Evolutionary conservation across 495 filamentous ascomycete species (phyloP).

Genomic region (Daldinia caldariorum): DNA sequence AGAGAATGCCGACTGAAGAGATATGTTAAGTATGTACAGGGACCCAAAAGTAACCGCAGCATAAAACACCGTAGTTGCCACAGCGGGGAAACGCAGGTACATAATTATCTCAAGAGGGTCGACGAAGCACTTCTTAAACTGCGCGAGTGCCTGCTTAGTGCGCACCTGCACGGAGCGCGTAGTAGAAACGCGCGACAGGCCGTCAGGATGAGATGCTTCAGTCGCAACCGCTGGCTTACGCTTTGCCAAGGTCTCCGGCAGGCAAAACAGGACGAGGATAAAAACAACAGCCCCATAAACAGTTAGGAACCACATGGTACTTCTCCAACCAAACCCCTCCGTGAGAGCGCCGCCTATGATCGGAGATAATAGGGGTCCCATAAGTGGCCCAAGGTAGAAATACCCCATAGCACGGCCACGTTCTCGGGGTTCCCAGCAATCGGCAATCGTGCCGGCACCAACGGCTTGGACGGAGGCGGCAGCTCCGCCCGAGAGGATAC

Average conservation of each 20-base stretch:
- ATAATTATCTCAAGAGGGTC: conserved; percentile 82
- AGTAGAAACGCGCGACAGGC: conserved; percentile 69
- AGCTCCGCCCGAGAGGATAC: conserved; percentile 82
- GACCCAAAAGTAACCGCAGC: conserved; percentile 83
- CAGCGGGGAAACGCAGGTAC: conserved; percentile 83
- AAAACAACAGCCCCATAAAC: conserved; percentile 76
- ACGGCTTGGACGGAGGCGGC: conserved; percentile 91
- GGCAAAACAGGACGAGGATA: conserved; percentile 68
- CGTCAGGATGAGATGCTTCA: conserved; percentile 2
- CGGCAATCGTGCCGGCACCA: conserved; percentile 91
- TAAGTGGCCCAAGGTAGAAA: conserved; percentile 90
- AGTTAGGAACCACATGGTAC: conserved; percentile 86
- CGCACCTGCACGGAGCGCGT: conserved; percentile 66
- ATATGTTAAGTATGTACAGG: conserved; percentile 89
- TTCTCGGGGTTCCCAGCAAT: conserved; percentile 86
- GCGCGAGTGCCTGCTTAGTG: conserved; percentile 62
- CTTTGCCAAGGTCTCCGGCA: conserved; percentile 73
- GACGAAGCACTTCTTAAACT: conserved; percentile 73
- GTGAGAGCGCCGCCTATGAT: conserved; percentile 86
- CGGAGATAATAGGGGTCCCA: conserved; percentile 84
- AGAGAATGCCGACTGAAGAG: conserved; percentile 79
- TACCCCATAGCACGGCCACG: conserved; percentile 89
- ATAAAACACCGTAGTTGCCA: conserved; percentile 82
- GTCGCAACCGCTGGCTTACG: conserved; percentile 21
- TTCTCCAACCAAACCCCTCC: conserved; percentile 79